These are phyloP conservation scores for Suillus subaureus DNA, from an alignment of 768 basidiomycete genomes.

Conservation along the genomic window DNA sequence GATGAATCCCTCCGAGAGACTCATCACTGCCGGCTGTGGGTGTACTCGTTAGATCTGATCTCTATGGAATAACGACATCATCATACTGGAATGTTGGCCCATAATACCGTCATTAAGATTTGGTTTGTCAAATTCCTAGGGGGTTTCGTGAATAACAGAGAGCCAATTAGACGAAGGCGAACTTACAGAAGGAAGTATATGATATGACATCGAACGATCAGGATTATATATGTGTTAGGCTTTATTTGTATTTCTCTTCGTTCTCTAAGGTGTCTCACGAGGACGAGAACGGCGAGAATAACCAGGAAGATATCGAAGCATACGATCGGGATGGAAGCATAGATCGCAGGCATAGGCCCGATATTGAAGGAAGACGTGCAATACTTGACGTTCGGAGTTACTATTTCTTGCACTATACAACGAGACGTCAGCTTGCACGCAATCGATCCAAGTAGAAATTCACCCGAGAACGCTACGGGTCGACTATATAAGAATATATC, in stretches of 20 bases:
- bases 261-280: constrained; percentile 3
- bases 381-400: not conserved
- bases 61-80: not conserved
- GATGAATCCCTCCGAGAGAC: not conserved
- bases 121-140: not conserved
- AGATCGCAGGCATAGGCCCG: not conserved
- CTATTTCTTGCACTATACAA: constrained; percentile 1
- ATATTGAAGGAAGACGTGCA: not conserved
- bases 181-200: constrained; percentile 3
- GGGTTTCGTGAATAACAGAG: not conserved
- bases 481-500: not conserved
- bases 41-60: not conserved
- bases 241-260: not conserved
- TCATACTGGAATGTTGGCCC: not conserved
- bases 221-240: not conserved
- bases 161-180: not conserved
- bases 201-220: constrained; percentile 1
- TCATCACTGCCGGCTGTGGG: not conserved
- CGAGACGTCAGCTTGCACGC: not conserved
- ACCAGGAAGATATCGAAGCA: not conserved
- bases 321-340: not conserved
- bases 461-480: not conserved
- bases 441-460: not conserved
- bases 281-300: not conserved
- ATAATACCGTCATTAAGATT: not conserved